A percentile compares a stretch with the other conserved stretches of the same genome.
Evolutionary conservation across 2,329 filamentous ascomycete genomes (phyloP).

Genomic region (Neopestalotiopsis sp.): DNA sequence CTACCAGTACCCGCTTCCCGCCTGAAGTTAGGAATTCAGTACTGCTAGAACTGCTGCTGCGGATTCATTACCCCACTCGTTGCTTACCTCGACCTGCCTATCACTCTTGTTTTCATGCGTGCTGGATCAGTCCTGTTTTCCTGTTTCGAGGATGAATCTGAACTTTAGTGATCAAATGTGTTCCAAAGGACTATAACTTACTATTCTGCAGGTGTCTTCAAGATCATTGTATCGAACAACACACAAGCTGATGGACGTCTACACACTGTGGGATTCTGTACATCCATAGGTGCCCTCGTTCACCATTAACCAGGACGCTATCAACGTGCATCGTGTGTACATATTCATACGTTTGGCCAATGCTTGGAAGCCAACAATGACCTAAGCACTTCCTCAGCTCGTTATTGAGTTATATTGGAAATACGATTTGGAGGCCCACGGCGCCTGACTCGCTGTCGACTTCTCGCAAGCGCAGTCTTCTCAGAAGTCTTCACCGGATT

Average conservation of each 20-base stretch:
- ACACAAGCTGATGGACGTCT: background rate
- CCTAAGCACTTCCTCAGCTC: background rate
- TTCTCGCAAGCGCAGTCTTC: constrained; percentile 21
- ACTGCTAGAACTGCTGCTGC: background rate
- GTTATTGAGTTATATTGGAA: background rate
- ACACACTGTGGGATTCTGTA: background rate
- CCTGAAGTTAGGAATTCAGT: background rate
- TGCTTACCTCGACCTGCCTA: background rate
- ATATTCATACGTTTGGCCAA: background rate
- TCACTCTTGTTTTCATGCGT: constrained; percentile 4
- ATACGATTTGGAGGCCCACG: background rate
- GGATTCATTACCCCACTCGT: background rate
- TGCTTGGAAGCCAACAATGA: background rate
- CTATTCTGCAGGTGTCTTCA: background rate
- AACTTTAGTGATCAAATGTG: background rate
- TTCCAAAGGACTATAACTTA: background rate
- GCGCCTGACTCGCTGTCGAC: background rate
- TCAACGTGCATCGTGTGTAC: background rate
- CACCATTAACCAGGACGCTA: background rate
- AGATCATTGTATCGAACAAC: background rate
- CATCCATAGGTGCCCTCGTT: background rate
- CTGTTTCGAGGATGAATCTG: background rate
- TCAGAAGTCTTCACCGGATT: background rate
- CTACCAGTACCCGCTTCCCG: constrained; percentile 13
- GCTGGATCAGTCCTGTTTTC: background rate